Evolutionary conservation across 352 stramenopile genomes (phyloP).

Genomic region (Globisporangium nagaii): DNA sequence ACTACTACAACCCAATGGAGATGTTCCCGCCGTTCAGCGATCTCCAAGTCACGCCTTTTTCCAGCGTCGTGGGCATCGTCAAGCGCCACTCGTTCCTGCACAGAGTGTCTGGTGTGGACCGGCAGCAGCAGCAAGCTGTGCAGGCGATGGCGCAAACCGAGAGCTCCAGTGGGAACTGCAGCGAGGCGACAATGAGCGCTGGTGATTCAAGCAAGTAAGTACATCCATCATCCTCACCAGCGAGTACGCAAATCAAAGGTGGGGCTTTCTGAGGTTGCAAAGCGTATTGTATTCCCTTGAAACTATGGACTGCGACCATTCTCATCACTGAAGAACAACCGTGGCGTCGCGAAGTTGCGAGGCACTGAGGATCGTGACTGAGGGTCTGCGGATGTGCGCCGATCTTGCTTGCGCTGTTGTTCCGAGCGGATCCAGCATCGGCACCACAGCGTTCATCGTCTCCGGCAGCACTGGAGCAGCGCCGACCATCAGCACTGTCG

Average conservation of each 20-base stretch:
- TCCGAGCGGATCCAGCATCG: neutral
- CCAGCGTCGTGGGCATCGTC: neutral
- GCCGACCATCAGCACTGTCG: neutral
- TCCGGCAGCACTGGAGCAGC: neutral
- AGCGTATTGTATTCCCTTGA: too few relatives aligned
- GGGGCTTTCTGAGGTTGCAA: too few relatives aligned
- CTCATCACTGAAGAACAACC: neutral
- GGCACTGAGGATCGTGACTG: neutral
- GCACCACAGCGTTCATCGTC: neutral
- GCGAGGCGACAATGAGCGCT: neutral
- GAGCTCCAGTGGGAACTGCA: neutral
- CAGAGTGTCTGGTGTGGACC: neutral
- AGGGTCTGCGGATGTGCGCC: neutral
- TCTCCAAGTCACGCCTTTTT: neutral
- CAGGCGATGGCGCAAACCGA: neutral
- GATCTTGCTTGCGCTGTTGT: neutral
- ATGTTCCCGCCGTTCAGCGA: conserved; percentile 22
- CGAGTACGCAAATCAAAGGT: neutral
- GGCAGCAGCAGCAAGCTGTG: too few relatives aligned
- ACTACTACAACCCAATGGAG: conserved; percentile 43
- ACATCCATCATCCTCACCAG: neutral
- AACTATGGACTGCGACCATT: neutral
- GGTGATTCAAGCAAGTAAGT: neutral
- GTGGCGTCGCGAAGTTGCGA: neutral
- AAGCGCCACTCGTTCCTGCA: neutral